phyloP scores from a whole-genome alignment of 345 rosid genomes.

The Eucalyptus polyanthemos region DNA sequence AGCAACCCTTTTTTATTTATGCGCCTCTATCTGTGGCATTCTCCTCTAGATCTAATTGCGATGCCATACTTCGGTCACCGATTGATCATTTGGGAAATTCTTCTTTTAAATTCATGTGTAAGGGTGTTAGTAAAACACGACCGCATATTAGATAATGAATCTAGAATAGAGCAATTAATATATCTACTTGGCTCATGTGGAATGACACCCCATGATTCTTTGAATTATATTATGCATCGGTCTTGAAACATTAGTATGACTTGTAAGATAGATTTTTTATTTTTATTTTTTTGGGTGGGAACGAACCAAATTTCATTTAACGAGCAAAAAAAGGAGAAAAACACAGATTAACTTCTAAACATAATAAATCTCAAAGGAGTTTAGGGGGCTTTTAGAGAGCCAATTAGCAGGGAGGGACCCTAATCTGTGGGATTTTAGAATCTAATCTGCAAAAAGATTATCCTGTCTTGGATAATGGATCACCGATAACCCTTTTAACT shows the following conservation, averaged over 20 bases:
- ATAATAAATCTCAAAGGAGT: not conserved
- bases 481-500: not conserved
- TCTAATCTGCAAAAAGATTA: not conserved
- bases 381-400: not conserved
- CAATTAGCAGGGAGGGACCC: not conserved
- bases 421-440: not conserved
- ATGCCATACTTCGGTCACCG: not conserved
- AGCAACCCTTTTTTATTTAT: not conserved
- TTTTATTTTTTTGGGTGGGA: not conserved
- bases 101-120: not conserved
- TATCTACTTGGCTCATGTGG: not conserved
- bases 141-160: not conserved
- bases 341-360: accelerated
- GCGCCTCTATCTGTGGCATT: not conserved
- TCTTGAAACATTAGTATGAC: not conserved
- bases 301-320: not conserved
- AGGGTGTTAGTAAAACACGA: not conserved
- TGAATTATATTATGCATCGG: not conserved
- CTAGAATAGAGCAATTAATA: not conserved
- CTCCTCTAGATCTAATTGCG: not conserved
- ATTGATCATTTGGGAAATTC: not conserved
- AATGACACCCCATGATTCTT: not conserved
- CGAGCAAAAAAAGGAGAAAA: not conserved
- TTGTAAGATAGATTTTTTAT: not conserved
- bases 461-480: not conserved